phyloP scores from a whole-genome alignment of 805 yeast genomes.

The Metschnikowia continentalis region DNA sequence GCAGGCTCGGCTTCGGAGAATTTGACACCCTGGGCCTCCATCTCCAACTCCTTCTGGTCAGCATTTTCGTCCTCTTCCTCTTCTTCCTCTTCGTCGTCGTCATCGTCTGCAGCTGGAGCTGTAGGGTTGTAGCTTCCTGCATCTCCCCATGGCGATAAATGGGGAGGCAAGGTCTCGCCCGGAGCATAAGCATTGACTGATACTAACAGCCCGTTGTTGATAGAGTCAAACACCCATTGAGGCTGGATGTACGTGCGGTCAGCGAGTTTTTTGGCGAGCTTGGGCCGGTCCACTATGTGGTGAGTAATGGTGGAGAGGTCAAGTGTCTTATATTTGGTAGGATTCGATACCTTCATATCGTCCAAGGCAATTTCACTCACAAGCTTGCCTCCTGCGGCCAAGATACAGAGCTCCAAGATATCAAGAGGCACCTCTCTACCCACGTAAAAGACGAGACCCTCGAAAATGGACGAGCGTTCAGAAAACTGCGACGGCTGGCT shows the following conservation, averaged over 20 bases:
- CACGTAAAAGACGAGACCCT: conserved; percentile 73
- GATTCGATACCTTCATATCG: conserved; percentile 53
- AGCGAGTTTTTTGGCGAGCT: conserved; percentile 66
- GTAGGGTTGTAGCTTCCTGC: conserved; percentile 85
- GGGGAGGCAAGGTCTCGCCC: conserved; percentile 95
- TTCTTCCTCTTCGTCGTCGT: conserved; percentile 41
- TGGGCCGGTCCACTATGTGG: conserved; percentile 92
- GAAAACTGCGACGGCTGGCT: conserved; percentile 57
- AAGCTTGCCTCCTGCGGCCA: conserved; percentile 81
- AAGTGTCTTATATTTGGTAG: conserved; percentile 42
- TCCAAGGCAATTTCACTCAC: conserved; percentile 87
- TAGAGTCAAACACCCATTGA: conserved; percentile 93
- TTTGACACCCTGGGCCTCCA: conserved; percentile 73
- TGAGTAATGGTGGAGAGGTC: conserved; percentile 77
- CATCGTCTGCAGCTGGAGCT: conserved; percentile 40
- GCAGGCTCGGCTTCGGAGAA: conserved; percentile 48
- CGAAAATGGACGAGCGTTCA: conserved; percentile 62
- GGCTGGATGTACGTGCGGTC: conserved; percentile 96
- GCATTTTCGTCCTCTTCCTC: conserved; percentile 43
- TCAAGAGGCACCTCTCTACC: conserved; percentile 97
- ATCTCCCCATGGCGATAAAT: conserved; percentile 98
- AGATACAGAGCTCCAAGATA: conserved; percentile 78
- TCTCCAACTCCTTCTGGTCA: conserved; percentile 82
- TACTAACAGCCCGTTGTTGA: conserved; percentile 71
- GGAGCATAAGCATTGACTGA: conserved; percentile 84